Conservation (phyloP, 257 asterid genomes). For the Ophiorrhiza pumila region DNA sequence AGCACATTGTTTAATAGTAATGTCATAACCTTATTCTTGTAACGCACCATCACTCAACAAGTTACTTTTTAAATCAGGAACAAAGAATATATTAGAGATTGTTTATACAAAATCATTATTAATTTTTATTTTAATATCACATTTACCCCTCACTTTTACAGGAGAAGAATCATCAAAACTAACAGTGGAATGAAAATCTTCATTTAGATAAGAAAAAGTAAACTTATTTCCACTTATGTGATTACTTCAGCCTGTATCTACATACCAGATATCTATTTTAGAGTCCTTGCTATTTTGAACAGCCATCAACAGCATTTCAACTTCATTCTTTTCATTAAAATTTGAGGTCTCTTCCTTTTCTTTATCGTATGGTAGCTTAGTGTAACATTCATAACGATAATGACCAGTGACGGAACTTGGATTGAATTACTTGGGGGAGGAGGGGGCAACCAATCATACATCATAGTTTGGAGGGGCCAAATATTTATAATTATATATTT, state of each 20-base stretch:
- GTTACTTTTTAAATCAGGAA: background rate
- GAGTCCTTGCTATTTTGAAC: background rate
- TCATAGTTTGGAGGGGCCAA: too few relatives aligned
- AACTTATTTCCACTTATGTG: background rate
- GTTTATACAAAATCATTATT: background rate
- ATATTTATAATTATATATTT: too few relatives aligned
- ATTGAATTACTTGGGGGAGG: too few relatives aligned
- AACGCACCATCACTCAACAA: conserved; percentile 4
- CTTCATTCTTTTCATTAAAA: background rate
- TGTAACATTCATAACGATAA: background rate
- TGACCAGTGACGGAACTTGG: too few relatives aligned
- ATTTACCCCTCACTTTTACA: background rate
- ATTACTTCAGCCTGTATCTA: background rate
- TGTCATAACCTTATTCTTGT: background rate
- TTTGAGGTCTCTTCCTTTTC: background rate
- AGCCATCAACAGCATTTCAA: background rate
- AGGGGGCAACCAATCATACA: too few relatives aligned
- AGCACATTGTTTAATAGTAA: background rate
- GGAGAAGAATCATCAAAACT: background rate
- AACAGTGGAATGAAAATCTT: background rate
- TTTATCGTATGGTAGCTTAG: background rate
- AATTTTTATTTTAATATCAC: background rate
- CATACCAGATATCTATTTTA: background rate
- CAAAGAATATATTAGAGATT: background rate
- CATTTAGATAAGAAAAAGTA: background rate